Evolutionary conservation across 306 rosid genomes (phyloP).

Genomic region (Cucumis sativus): Cucumber_9930_V3 NC_026657.2:32602501-32603000

Average conservation of each 20-base stretch:
- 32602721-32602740: background rate
- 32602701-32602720: background rate
- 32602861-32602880: background rate
- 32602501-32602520: slow-evolving; percentile 82
- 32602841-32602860: background rate
- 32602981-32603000: background rate
- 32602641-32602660: background rate
- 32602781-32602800: background rate
- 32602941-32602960: background rate
- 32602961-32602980: background rate
- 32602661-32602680: background rate
- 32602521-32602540: slow-evolving; percentile 75
- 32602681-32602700: background rate
- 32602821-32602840: background rate
- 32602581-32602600: background rate
- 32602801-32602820: background rate
- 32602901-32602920: background rate
- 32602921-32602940: background rate
- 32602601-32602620: background rate
- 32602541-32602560: slow-evolving; percentile 38
- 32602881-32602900: background rate
- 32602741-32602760: no score
- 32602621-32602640: background rate
- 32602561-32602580: background rate
- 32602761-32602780: background rate